Base-by-base conservation (phyloP, 179 eudicot species). In the Actinidia chinensis region DNA sequence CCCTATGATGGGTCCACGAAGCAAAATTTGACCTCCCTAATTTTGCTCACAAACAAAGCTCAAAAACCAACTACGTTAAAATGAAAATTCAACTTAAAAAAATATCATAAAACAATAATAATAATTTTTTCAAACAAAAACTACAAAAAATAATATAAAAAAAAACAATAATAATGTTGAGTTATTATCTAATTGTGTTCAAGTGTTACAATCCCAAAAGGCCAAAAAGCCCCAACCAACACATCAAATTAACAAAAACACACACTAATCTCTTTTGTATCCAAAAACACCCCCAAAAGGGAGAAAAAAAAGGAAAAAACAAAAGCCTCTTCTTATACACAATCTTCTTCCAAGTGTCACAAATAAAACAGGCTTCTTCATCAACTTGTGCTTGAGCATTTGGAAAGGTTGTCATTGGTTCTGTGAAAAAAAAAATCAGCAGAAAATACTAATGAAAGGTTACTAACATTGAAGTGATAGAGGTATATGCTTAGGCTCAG, bases 231-330 rank as follows among this genome's bases (percentile, higher is more conserved):
- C 20, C 20, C 58, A 71, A 6, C 44, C 25, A 6, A 25, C 13
- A 11, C 66, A 59, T 59, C 64, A 22, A 13, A 28, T 28, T 28
- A 28, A 28, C 2, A 28, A 28, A 69, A 44, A 23, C 10, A 23
- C 18, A 51, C 48, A 46, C 73, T 69, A 69, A 48, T 69, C 54
- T 69, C 73, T 46, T 69, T 69, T 20, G 1, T 4, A 13, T 44
- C 52, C 23, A 44, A 20, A 71, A 4, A 5, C 6, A 10, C 51
- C 42, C 58, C 15, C 59, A 25, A 70, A n/a, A n/a, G n/a, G n/a
- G n/a, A n/a, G n/a, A n/a, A n/a, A n/a, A n/a, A 1, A 11, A 17
- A 44, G 44, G 46, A 14, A 17, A 48, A 50, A 51, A 71, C 59
- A 71, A 71, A 69, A 25, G 60, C 74, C 74, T 51, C 22, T 50